Evolutionary conservation across 1,284 basidiomycete species (phyloP).

Genomic region (Trametes polyzona): DNA sequence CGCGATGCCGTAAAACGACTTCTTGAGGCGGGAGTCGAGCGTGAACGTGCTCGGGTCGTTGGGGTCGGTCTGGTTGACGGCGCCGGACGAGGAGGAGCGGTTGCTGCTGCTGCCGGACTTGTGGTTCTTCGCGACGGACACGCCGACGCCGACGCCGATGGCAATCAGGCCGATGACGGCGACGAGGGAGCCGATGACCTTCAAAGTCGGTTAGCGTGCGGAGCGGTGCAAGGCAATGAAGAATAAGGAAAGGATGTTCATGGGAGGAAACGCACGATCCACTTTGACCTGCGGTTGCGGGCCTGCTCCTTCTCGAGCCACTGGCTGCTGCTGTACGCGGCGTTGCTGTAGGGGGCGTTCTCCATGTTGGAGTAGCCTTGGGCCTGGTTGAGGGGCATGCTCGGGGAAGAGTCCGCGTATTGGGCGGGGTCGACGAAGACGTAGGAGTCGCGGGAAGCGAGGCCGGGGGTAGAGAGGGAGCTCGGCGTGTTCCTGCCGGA

Average conservation of each 20-base stretch:
- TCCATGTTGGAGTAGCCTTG: slow-evolving; percentile 37
- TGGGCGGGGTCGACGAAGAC: slow-evolving; percentile 16
- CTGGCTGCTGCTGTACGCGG: slow-evolving; percentile 33
- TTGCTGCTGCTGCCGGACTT: slow-evolving; percentile 28
- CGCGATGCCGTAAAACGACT: slow-evolving; percentile 74
- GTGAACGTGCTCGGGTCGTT: slow-evolving; percentile 68
- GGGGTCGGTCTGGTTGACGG: slow-evolving; percentile 53
- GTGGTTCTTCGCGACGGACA: slow-evolving; percentile 51
- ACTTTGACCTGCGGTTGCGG: slow-evolving; percentile 37
- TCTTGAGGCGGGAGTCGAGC: slow-evolving; percentile 62
- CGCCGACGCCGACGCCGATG: slow-evolving; percentile 56
- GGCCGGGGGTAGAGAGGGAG: slow-evolving; percentile 8
- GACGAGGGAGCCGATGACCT: slow-evolving; percentile 54
- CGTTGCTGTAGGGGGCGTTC: slow-evolving; percentile 29
- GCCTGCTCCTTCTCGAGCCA: slow-evolving; percentile 46
- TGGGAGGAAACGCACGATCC: slow-evolving; percentile 38
- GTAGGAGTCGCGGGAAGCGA: slow-evolving; percentile 26
- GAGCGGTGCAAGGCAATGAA: not conserved
- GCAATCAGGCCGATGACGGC: slow-evolving; percentile 48
- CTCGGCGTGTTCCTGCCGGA: slow-evolving; percentile 25
- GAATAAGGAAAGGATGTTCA: no score
- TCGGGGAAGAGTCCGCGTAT: slow-evolving; percentile 8
- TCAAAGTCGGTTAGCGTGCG: not conserved
- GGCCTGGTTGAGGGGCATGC: slow-evolving; percentile 24
- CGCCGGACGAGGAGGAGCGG: slow-evolving; percentile 33